phyloP scores from a whole-genome alignment of 495 filamentous ascomycete genomes.

The Bacidia gigantensis region DNA sequence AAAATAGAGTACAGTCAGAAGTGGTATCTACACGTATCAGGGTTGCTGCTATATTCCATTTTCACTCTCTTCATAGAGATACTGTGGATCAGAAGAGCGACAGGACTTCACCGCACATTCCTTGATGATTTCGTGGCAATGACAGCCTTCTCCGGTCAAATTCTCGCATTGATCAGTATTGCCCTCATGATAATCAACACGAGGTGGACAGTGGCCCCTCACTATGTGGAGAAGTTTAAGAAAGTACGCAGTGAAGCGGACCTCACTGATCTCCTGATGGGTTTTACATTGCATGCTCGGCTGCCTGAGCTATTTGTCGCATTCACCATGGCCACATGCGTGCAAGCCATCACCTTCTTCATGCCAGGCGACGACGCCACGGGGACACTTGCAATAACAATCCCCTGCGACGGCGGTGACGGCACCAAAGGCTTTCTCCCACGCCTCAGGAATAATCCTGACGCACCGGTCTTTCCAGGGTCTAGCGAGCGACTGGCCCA shows the following conservation, averaged over 20 bases:
- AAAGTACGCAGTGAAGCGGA: not conserved
- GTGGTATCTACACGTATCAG: not conserved
- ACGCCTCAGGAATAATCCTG: not conserved
- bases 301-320: not conserved
- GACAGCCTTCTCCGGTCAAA: not conserved
- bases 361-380: not conserved
- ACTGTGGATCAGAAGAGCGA: not conserved
- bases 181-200: conserved; percentile 1
- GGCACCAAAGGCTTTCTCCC: too few species aligned
- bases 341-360: conserved; percentile 5
- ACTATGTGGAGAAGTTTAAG: conserved; percentile 1
- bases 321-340: not conserved
- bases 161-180: not conserved
- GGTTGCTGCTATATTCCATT: not conserved
- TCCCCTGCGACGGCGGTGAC: not conserved
- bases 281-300: not conserved
- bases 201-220: not conserved
- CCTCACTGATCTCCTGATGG: not conserved
- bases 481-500: too few species aligned
- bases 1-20: not conserved
- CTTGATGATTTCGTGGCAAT: not conserved
- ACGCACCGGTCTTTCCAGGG: not conserved
- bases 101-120: not conserved
- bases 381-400: not conserved
- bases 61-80: not conserved